Percentiles rank a stretch among this genome's conserved stretches.
Evolutionary conservation across 106 monocot species (phyloP).

Genomic region (Iris macrosiphon): DNA sequence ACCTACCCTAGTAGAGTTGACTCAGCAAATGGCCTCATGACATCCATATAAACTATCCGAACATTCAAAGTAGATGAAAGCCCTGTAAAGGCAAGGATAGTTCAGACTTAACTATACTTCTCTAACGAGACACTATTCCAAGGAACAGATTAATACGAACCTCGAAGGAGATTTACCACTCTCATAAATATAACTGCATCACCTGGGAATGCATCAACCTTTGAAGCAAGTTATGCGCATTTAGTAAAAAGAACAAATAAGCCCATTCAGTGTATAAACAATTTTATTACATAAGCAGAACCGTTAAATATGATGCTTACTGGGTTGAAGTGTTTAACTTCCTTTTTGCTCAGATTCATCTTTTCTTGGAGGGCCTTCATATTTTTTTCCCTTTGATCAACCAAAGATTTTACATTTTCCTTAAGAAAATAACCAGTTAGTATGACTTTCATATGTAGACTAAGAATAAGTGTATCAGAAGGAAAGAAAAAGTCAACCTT

Average conservation of each 20-base stretch:
- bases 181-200: constrained; percentile 95
- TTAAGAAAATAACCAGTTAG: too few relatives aligned
- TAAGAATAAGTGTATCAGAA: constrained; percentile 2
- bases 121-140: background rate
- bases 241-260: background rate
- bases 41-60: constrained; percentile 77
- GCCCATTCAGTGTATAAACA: too few relatives aligned
- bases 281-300: too few relatives aligned
- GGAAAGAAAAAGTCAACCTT: background rate
- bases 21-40: constrained; percentile 99
- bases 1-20: constrained; percentile 68
- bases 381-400: constrained; percentile 70
- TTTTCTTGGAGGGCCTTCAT: constrained; percentile 82
- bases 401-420: constrained; percentile 73
- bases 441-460: too few relatives aligned
- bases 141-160: constrained; percentile 24
- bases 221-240: constrained; percentile 5
- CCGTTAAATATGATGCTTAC: too few relatives aligned
- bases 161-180: constrained; percentile 94
- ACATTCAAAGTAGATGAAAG: constrained; percentile 92
- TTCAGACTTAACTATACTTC: background rate
- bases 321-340: constrained; percentile 82
- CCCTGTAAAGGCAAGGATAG: constrained; percentile 37
- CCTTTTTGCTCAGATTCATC: constrained; percentile 66
- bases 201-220: constrained; percentile 99